phyloP scores from a whole-genome alignment of 345 rosid genomes.

The Eucalyptus tenuipes region DNA sequence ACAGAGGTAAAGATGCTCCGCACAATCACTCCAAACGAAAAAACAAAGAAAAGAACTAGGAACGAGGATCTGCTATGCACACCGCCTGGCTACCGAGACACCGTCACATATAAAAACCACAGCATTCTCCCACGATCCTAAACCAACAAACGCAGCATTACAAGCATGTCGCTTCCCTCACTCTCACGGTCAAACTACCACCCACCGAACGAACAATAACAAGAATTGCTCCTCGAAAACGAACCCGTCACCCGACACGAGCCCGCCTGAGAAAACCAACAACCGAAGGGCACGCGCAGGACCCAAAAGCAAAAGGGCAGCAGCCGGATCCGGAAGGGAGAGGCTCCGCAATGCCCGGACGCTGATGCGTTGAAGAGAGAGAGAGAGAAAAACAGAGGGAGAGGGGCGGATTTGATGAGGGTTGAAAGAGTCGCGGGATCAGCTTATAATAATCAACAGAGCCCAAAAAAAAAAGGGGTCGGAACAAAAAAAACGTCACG shows the following conservation, averaged over 20 bases:
- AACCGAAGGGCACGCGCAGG: background rate
- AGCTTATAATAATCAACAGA: background rate
- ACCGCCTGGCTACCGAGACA: fast-evolving
- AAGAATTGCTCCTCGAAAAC: background rate
- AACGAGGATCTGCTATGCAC: background rate
- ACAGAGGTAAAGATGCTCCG: background rate
- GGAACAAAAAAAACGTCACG: background rate
- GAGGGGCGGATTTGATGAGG: background rate
- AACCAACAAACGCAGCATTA: background rate
- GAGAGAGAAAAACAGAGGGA: background rate
- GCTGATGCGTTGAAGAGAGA: background rate
- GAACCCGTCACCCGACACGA: background rate
- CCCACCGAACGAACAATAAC: background rate
- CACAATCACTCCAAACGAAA: background rate
- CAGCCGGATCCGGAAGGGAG: background rate
- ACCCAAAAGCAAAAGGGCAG: background rate
- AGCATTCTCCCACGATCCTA: fast-evolving
- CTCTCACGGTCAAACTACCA: background rate
- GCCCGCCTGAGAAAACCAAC: background rate
- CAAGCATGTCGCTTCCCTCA: background rate
- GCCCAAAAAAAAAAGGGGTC: background rate
- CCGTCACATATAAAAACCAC: background rate
- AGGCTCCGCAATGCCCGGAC: background rate
- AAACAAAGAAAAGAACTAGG: background rate
- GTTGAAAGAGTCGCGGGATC: background rate